Evolutionary conservation across 257 asterid genomes (phyloP).

Genomic region (Nicotiana otophora): DNA sequence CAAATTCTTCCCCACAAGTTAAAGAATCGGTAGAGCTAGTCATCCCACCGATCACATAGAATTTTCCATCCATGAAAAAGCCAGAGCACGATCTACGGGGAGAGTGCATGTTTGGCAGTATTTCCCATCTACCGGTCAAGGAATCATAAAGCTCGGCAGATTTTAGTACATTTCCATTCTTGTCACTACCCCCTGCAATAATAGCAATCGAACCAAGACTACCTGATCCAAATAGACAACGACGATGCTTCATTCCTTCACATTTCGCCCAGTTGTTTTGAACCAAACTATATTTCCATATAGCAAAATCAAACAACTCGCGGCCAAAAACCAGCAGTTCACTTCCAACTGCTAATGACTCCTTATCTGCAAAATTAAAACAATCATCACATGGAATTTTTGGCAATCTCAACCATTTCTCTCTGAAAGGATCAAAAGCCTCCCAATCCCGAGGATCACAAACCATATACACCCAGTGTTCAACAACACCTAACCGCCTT

Average conservation of each 20-base stretch:
- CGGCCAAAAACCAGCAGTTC: slow-evolving; percentile 83
- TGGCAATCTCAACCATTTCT: slow-evolving; percentile 74
- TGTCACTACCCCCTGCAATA: slow-evolving; percentile 76
- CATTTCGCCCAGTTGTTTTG: slow-evolving; percentile 56
- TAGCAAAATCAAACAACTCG: slow-evolving; percentile 69
- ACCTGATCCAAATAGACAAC: slow-evolving; percentile 78
- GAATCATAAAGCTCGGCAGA: slow-evolving; percentile 82
- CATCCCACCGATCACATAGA: slow-evolving; percentile 88
- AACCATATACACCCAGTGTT: slow-evolving; percentile 90
- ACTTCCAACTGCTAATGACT: slow-evolving; percentile 73
- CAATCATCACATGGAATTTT: slow-evolving; percentile 86
- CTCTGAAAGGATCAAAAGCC: slow-evolving; percentile 68
- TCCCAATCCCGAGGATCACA: slow-evolving; percentile 96
- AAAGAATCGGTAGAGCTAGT: slow-evolving; percentile 59
- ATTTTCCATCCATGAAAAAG: slow-evolving; percentile 71
- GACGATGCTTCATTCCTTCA: slow-evolving; percentile 64
- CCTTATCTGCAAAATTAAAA: slow-evolving; percentile 74
- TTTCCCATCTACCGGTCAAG: slow-evolving; percentile 63
- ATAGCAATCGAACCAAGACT: slow-evolving; percentile 64
- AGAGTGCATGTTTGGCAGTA: slow-evolving; percentile 72
- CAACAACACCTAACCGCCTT: slow-evolving; percentile 54
- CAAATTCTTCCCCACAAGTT: slow-evolving; percentile 82
- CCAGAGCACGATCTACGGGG: slow-evolving; percentile 84
- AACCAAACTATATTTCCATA: slow-evolving; percentile 70
- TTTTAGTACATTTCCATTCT: slow-evolving; percentile 60